Percentiles rank a stretch among this genome's conserved stretches.
These are phyloP conservation scores for Multifurca ochricompacta DNA, from an alignment of 768 basidiomycete genomes.

Conservation along the genomic window DNA sequence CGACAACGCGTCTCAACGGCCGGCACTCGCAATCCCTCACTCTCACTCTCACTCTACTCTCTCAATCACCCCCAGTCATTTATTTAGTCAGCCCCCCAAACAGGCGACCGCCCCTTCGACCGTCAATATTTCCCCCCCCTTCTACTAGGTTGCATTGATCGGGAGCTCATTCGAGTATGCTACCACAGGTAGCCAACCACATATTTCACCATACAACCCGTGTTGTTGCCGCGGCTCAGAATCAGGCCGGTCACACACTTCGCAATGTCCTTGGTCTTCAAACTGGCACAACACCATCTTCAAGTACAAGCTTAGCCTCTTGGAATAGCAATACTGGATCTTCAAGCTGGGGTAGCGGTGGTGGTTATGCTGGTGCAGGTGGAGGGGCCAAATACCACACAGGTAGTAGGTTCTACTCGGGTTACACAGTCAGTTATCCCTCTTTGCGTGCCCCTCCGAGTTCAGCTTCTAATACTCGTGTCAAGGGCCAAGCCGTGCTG, in stretches of 20 bases:
- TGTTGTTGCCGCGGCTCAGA: slow-evolving; percentile 68
- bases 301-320: slow-evolving; percentile 31
- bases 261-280: slow-evolving; percentile 72
- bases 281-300: slow-evolving; percentile 38
- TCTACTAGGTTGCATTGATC: neutral
- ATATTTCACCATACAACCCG: slow-evolving; percentile 69
- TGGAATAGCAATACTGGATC: slow-evolving; percentile 40
- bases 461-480: neutral
- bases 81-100: neutral
- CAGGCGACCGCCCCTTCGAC: neutral
- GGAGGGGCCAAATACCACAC: slow-evolving; percentile 59
- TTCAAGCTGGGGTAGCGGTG: slow-evolving; percentile 45
- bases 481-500: slow-evolving; percentile 61
- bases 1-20: slow-evolving; percentile 9
- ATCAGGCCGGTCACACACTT: slow-evolving; percentile 57
- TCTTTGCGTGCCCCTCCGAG: neutral
- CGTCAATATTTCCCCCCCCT: neutral
- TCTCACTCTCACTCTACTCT: neutral
- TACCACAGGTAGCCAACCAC: slow-evolving; percentile 78
- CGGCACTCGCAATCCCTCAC: too few species aligned
- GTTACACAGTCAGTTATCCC: slow-evolving; percentile 49
- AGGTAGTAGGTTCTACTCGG: slow-evolving; percentile 62
- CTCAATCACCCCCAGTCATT: neutral
- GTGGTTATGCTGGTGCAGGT: slow-evolving; percentile 58
- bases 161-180: slow-evolving; percentile 38